Evolutionary conservation across 352 stramenopile species (phyloP).

Genomic region (Pythium oligandrum): DNA sequence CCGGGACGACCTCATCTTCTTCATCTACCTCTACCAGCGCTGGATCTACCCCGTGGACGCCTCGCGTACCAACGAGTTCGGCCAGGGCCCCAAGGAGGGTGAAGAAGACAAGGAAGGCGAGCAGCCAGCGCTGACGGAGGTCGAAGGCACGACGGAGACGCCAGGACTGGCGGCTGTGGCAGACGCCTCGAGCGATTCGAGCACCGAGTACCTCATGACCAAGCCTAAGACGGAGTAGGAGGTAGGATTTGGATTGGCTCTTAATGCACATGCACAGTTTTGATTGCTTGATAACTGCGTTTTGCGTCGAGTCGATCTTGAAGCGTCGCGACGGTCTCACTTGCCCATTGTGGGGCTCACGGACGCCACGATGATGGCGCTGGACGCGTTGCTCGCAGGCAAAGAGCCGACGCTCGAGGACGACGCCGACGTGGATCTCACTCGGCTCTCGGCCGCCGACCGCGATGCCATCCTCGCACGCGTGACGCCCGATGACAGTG

Average conservation of each 20-base stretch:
- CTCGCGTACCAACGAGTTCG: slow-evolving; percentile 92
- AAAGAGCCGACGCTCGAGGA: slow-evolving; percentile 54
- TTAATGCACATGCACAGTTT: slow-evolving; percentile 5
- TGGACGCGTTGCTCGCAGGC: slow-evolving; percentile 31
- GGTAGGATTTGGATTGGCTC: not conserved
- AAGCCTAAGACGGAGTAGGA: too few species aligned
- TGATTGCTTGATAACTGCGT: slow-evolving; percentile 3
- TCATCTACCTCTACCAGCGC: slow-evolving; percentile 99
- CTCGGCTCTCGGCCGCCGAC: slow-evolving; percentile 43
- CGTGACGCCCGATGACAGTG: slow-evolving; percentile 62
- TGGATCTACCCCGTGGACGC: slow-evolving; percentile 95
- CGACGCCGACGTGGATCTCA: slow-evolving; percentile 65
- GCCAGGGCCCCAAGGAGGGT: slow-evolving; percentile 71
- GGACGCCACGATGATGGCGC: slow-evolving; percentile 23
- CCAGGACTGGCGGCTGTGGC: not conserved
- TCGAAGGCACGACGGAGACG: slow-evolving; percentile 16
- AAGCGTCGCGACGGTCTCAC: not conserved
- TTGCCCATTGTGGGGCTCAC: too few species aligned
- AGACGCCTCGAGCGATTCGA: not conserved
- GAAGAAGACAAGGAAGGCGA: slow-evolving; percentile 13
- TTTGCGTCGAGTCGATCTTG: too few species aligned
- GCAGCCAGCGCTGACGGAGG: slow-evolving; percentile 15
- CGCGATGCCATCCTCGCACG: slow-evolving; percentile 68
- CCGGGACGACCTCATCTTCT: slow-evolving; percentile 99
- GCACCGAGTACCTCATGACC: too few species aligned